Evolutionary conservation across 1,284 basidiomycete genomes (phyloP).

Genomic region (Fomitiporia mediterranea): DNA sequence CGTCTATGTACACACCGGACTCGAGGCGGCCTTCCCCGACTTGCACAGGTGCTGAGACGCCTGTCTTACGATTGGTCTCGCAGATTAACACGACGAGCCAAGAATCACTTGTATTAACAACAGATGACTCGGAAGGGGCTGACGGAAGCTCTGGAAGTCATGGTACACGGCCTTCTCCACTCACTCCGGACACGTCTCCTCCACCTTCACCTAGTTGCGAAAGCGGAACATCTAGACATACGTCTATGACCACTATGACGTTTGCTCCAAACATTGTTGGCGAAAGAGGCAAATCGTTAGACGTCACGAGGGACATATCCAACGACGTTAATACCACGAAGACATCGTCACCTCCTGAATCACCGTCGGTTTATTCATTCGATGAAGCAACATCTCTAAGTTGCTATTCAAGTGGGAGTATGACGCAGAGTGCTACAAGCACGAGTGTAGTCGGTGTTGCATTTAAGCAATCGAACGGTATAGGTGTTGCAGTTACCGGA

Average conservation of each 20-base stretch:
- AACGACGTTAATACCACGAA: not conserved
- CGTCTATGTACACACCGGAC: conserved; percentile 2
- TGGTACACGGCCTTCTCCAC: conserved; percentile 7
- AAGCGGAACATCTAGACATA: not conserved
- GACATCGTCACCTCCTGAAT: not conserved
- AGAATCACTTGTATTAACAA: too few relatives aligned
- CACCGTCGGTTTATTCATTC: not conserved
- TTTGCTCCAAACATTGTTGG: conserved; percentile 3
- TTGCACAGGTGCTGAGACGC: not conserved
- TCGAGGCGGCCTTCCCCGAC: not conserved
- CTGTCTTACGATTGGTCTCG: not conserved
- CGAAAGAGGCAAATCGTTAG: not conserved
- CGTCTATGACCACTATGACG: not conserved
- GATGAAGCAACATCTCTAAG: not conserved
- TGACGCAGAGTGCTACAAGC: not conserved
- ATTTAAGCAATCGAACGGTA: too few relatives aligned
- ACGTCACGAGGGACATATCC: not conserved
- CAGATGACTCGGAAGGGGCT: not conserved
- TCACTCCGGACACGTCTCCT: conserved; percentile 18
- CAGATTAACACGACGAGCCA: not conserved
- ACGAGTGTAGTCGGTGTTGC: not conserved
- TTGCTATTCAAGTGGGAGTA: not conserved
- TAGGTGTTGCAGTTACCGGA: too few relatives aligned
- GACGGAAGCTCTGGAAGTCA: not conserved
- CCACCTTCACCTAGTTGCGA: conserved; percentile 2